Percentiles rank a stretch among this genome's conserved stretches.
Conservation (phyloP, 495 filamentous ascomycete species). For the Coniosporium apollinis region DNA sequence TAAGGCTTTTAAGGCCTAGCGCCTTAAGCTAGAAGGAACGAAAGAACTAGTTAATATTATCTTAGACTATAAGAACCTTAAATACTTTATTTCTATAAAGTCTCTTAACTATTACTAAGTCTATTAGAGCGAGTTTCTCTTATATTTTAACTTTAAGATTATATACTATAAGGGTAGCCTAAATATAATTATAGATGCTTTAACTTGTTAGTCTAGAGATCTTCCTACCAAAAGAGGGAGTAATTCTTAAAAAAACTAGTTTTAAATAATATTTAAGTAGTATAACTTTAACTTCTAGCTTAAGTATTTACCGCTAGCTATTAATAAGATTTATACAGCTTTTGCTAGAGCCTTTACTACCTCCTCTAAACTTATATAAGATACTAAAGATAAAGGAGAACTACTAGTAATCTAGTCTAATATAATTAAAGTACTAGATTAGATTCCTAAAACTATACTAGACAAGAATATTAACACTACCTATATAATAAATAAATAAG, state of each 20-base stretch:
- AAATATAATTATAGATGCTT: background rate
- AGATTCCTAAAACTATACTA: background rate
- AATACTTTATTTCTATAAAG: constrained; percentile 5
- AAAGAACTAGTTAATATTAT: constrained; percentile 3
- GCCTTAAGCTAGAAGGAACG: constrained; percentile 1
- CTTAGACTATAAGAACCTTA: constrained; percentile 10
- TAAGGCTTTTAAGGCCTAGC: constrained; percentile 6
- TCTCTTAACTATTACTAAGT: constrained; percentile 1
- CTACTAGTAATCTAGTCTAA: background rate
- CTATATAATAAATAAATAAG: background rate
- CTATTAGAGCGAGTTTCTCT: constrained; percentile 2
- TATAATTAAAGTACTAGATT: background rate
- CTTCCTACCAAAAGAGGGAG: background rate
- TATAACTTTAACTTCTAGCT: too few relatives aligned
- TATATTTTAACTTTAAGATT: constrained; percentile 5
- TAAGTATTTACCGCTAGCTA: too few relatives aligned
- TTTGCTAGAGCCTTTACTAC: too few relatives aligned
- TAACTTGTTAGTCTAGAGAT: background rate
- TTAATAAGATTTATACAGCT: too few relatives aligned
- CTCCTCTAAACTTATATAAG: too few relatives aligned
- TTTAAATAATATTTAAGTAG: background rate
- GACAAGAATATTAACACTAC: background rate
- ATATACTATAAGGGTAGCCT: background rate
- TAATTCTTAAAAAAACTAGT: background rate
- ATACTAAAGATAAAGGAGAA: too few relatives aligned